Evolutionary conservation across 768 basidiomycete genomes (phyloP).

Genomic region (Lepiota brunneoincarnata): DNA sequence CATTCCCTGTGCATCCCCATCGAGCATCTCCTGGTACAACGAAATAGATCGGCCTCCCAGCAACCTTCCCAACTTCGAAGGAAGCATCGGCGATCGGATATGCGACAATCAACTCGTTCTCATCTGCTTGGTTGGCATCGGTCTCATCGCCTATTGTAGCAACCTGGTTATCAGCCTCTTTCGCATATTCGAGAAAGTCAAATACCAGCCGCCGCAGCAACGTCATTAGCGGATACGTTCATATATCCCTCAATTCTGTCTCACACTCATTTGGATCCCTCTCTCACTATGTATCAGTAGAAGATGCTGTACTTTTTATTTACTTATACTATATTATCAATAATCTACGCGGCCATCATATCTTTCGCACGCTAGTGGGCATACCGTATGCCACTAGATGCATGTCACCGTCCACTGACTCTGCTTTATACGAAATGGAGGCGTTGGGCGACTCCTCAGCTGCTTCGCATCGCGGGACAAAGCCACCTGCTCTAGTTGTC

Average conservation of each 20-base stretch:
- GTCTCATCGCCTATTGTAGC: slow-evolving; percentile 76
- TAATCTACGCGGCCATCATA: background rate
- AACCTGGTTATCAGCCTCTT: slow-evolving; percentile 84
- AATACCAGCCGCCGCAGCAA: slow-evolving; percentile 50
- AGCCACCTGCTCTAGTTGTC: background rate
- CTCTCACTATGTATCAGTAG: slow-evolving; percentile 3
- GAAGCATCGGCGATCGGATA: slow-evolving; percentile 51
- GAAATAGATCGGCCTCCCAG: slow-evolving; percentile 52
- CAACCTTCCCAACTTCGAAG: slow-evolving; percentile 39
- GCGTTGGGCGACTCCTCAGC: background rate
- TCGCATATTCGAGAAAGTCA: slow-evolving; percentile 88
- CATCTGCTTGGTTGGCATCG: slow-evolving; percentile 74
- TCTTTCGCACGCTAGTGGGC: slow-evolving; percentile 3
- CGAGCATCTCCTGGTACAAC: slow-evolving; percentile 72
- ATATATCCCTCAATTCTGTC: background rate
- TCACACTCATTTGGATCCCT: background rate
- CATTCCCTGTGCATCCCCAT: slow-evolving; percentile 68
- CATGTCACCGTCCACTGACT: background rate
- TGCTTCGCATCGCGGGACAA: background rate
- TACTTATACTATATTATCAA: background rate
- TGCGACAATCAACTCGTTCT: slow-evolving; percentile 78
- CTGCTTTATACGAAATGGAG: slow-evolving; percentile 7
- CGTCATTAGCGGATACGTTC: background rate
- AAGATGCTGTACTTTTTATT: slow-evolving; percentile 3
- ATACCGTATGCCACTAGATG: slow-evolving; percentile 4